Evolutionary conservation across 495 filamentous ascomycete genomes (phyloP).

Genomic region (Echria macrotheca): DNA sequence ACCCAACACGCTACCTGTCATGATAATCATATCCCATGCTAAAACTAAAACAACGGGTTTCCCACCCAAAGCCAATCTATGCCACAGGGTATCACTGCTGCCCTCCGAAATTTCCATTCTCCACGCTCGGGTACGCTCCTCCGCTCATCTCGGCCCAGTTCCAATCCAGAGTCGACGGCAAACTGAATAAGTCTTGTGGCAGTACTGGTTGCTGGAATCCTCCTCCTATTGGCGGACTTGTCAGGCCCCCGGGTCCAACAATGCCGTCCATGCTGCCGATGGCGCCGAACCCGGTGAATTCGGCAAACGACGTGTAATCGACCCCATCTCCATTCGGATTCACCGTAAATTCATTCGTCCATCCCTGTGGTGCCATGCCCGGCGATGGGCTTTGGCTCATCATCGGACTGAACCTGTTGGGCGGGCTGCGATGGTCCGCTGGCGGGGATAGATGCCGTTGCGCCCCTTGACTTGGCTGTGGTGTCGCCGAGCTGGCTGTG

Average conservation of each 20-base stretch:
- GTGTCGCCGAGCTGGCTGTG: constrained; percentile 31
- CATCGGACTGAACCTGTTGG: constrained; percentile 33
- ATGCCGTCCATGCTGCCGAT: constrained; percentile 9
- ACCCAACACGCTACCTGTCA: too few species aligned
- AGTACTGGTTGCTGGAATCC: constrained; percentile 78
- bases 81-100: too few species aligned
- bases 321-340: constrained; percentile 17
- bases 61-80: too few species aligned
- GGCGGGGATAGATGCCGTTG: constrained; percentile 36
- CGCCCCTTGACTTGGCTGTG: constrained; percentile 24
- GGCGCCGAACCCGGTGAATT: constrained; percentile 41
- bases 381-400: constrained; percentile 29
- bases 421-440: constrained; percentile 33
- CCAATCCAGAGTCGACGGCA: constrained; percentile 97
- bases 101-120: constrained; percentile 47
- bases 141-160: constrained; percentile 90
- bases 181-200: constrained; percentile 93
- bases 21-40: too few species aligned
- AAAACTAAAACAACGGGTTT: too few species aligned
- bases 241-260: constrained; percentile 28
- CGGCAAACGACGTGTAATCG: constrained; percentile 44
- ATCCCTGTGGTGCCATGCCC: constrained; percentile 25
- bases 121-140: constrained; percentile 46
- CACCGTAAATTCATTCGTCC: constrained; percentile 24
- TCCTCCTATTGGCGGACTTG: constrained; percentile 33